Evolutionary conservation across 2,329 filamentous ascomycete genomes (phyloP), one percentile per base, ranked within the genome.

Genomic region (Aspergillus sp.): DNA sequence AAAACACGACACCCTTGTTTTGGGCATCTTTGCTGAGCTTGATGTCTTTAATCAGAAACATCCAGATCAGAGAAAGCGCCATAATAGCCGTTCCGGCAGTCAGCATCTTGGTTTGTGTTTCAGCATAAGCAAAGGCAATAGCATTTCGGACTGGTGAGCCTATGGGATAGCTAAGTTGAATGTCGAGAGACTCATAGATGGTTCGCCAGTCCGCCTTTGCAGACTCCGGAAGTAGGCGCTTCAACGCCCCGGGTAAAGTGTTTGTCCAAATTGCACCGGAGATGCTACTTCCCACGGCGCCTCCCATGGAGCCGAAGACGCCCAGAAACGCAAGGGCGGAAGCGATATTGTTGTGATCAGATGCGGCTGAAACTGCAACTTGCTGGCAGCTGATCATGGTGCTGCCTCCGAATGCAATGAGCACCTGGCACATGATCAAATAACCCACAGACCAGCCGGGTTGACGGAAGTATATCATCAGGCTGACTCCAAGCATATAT

Each of bases 241-340:
- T 58, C 8, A 87, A 75, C 0, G 76, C 75, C 2, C 73, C 68
- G 7, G 76, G 76, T 70, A 87, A 83, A 0, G 82, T 80, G 57
- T 81, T 78, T 0, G 80, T 83, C 85, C 85, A 89, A 62, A 89
- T 85, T n/a, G 84, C 84, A 0, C 77, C 79, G 4, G 84, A 79
- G 50, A 88, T 80, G 3, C 84, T 80, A 11, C 73, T 75, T 4
- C 84, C 84, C 4, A 85, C 71, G 1, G 82, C 81, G 21, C 76
- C 78, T 23, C 84, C 86, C 14, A 87, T 76, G 52, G 77, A 81
- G 33, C 79, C 58, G 46, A 85, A 82, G 6, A 88, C 77, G 40
- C 80, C 79, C 31, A 84, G 73, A 7, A 89, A 69, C 17, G 84
- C 82, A 33, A 86, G 75, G 21, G 82, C 77, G 15, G 80, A 78